Evolutionary conservation across 2,329 filamentous ascomycete genomes (phyloP), one percentile per base, ranked within the genome.

Genomic region (Colletotrichum tanaceti): DNA sequence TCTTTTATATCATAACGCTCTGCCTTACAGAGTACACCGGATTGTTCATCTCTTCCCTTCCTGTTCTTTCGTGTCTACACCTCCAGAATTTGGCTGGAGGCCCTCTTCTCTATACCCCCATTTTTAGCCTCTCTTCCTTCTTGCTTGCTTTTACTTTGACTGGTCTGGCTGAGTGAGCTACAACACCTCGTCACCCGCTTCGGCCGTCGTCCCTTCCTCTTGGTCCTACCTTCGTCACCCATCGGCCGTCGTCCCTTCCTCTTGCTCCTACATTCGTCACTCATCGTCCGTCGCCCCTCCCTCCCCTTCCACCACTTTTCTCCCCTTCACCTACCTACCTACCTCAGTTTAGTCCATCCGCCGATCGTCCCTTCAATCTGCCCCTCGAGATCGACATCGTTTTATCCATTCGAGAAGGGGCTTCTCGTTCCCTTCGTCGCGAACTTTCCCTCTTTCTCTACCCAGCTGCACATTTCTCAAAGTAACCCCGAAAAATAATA

Each of bases 361-460:
- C 32, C 35, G 28, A 38, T 39, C 20, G 47, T 47, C 57, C 16
- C 28, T 49, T 22, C 28, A 39, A 7, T 7, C 28, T 59, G 20
- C n/a, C 57, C 32, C 44, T 38, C 32, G 32, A 24, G 20, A 59
- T 49, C 57, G 43, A 59, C 57, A 35, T 49, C n/a, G 14, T 46
- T 18, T 14, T 32, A 38, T 32, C 55, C 43, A 20, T 32, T 46
- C 35, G 18, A 44, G 24, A 11, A 22, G 24, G 13, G 41, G 13
- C 16, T 13, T n/a, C 24, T 35, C 59, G 6, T 4, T 54, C 22
- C 39, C 39, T 14, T 10, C 28, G 49, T 46, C 28, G 41, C 55
- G 13, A 16, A n/a, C 38, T 18, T 39, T 49, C 13, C 28, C 24
- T 5, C 16, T 24, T 49, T 13, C 16, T 38, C 20, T 35, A 28